Evolutionary conservation across 352 stramenopile genomes (phyloP).

Genomic region (Globisporangium sylvaticum): DNA sequence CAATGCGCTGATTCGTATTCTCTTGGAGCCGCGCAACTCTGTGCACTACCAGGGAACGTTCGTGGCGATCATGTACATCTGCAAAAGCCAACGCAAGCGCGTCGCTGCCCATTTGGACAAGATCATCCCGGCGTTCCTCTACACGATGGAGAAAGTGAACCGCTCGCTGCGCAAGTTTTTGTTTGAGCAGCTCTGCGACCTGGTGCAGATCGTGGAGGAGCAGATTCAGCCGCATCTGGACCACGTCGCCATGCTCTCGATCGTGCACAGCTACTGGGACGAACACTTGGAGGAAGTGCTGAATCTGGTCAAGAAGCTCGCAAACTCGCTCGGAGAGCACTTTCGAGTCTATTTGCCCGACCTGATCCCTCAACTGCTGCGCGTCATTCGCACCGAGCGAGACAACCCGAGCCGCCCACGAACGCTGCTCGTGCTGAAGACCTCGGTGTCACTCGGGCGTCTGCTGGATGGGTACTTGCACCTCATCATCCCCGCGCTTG

Average conservation of each 20-base stretch:
- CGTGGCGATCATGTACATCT: slow-evolving; percentile 99
- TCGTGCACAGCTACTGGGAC: slow-evolving; percentile 83
- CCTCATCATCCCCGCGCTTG: slow-evolving; percentile 78
- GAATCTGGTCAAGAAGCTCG: slow-evolving; percentile 94
- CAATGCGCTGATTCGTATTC: slow-evolving; percentile 96
- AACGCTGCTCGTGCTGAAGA: slow-evolving; percentile 78
- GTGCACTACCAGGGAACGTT: slow-evolving; percentile 97
- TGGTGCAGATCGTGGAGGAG: slow-evolving; percentile 97
- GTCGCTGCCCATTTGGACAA: slow-evolving; percentile 95
- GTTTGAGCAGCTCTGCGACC: slow-evolving; percentile 93
- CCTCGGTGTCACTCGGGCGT: slow-evolving; percentile 65
- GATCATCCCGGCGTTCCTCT: slow-evolving; percentile 97
- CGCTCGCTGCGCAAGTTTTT: slow-evolving; percentile 91
- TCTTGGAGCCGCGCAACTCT: slow-evolving; percentile 94
- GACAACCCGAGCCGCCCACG: slow-evolving; percentile 60
- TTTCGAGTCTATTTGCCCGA: slow-evolving; percentile 89
- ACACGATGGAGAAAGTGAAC: slow-evolving; percentile 89
- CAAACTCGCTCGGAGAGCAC: slow-evolving; percentile 74
- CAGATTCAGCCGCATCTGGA: slow-evolving; percentile 92
- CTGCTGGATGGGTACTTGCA: slow-evolving; percentile 83
- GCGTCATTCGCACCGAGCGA: slow-evolving; percentile 78
- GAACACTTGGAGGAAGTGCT: slow-evolving; percentile 96
- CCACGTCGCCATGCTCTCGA: slow-evolving; percentile 77
- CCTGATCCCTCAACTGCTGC: slow-evolving; percentile 86
- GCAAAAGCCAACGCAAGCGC: slow-evolving; percentile 92